Base-by-base conservation (phyloP, 257 asterid genomes). In the Solanum verrucosum region DNA sequence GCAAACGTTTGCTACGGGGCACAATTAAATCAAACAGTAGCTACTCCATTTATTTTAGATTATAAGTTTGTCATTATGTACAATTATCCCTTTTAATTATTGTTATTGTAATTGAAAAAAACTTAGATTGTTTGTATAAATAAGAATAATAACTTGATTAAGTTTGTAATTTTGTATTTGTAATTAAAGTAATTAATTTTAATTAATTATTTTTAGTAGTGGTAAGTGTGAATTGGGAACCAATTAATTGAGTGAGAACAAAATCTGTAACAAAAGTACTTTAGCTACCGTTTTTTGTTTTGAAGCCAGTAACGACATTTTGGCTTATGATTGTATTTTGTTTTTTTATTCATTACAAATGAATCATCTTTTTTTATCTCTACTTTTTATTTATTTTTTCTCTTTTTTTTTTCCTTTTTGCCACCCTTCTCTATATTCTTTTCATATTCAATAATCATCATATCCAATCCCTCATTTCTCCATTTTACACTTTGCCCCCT, bases 221-320 rank as follows among this genome's bases (percentile, higher is more conserved):
- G 6, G 1, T 12, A 14, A 20, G 31, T 14, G 15, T 15, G 46
- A 23, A 4, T 37, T 23, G 88, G 87, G 88, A 1, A 75, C 91
- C 88, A 4, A 20, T 34, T 35, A 4, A 20, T 34, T 35, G 59
- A 49, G 63, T 60, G 82, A 56, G 82, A 86, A 20, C 34, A 42
- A 67, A 46, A 71, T 73, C 18, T 71, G 38, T 12, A 40, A 74
- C 11, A 67, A 42, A 20, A 60, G 83, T 70, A 23, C 21, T 52
- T 44, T 71, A 89, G 89, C 89, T 86, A 63, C 87, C 86, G 37
- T 88, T 90, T 74, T 89, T 85, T 90, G 92, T 89, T 91, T 49
- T 86, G 90, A 93, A 93, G 93, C 90, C 81, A 46, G 92, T 91
- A 91, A 92, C 95, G 92, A 92, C 92, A 90, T 90, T 90, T 88